Evolutionary conservation across 2,329 filamentous ascomycete species (phyloP).

Genomic region (Phaeosphaeria sp.): DNA sequence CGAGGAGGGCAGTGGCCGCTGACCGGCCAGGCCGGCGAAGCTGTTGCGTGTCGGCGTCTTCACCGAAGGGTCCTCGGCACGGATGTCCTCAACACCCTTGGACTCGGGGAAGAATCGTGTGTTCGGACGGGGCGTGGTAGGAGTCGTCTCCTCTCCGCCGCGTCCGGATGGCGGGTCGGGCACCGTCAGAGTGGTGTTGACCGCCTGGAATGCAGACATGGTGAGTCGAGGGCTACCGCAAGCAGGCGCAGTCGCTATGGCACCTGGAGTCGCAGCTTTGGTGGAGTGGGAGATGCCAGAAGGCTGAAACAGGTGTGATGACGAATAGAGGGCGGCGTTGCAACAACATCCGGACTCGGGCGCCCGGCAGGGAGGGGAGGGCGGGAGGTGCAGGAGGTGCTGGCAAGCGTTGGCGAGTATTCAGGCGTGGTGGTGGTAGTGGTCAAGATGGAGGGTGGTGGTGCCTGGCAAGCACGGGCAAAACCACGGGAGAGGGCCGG

Average conservation of each 20-base stretch:
- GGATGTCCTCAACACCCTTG: slow-evolving; percentile 40
- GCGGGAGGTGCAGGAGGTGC: neutral
- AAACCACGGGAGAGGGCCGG: slow-evolving; percentile 25
- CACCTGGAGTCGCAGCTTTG: slow-evolving; percentile 26
- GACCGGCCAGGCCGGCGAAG: slow-evolving; percentile 55
- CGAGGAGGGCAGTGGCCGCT: slow-evolving; percentile 54
- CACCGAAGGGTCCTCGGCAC: slow-evolving; percentile 52
- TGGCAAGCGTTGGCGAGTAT: slow-evolving; percentile 9
- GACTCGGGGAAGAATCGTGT: slow-evolving; percentile 50
- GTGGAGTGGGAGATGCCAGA: slow-evolving; percentile 27
- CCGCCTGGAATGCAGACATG: slow-evolving; percentile 67
- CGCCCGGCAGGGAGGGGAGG: slow-evolving; percentile 12
- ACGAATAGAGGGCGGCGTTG: slow-evolving; percentile 41
- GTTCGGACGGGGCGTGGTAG: slow-evolving; percentile 62
- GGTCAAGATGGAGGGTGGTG: neutral
- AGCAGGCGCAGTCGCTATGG: slow-evolving; percentile 18
- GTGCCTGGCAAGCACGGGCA: slow-evolving; percentile 15
- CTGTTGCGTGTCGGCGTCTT: slow-evolving; percentile 68
- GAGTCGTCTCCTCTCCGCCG: slow-evolving; percentile 60
- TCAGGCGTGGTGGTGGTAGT: neutral
- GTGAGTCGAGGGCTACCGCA: slow-evolving; percentile 10
- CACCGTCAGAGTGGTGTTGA: slow-evolving; percentile 62
- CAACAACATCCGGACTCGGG: slow-evolving; percentile 43
- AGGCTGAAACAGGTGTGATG: slow-evolving; percentile 48
- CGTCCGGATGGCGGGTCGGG: slow-evolving; percentile 51